Base-by-base conservation (phyloP, 2,329 filamentous ascomycete species). In the Colletotrichum lindemuthianum region DNA sequence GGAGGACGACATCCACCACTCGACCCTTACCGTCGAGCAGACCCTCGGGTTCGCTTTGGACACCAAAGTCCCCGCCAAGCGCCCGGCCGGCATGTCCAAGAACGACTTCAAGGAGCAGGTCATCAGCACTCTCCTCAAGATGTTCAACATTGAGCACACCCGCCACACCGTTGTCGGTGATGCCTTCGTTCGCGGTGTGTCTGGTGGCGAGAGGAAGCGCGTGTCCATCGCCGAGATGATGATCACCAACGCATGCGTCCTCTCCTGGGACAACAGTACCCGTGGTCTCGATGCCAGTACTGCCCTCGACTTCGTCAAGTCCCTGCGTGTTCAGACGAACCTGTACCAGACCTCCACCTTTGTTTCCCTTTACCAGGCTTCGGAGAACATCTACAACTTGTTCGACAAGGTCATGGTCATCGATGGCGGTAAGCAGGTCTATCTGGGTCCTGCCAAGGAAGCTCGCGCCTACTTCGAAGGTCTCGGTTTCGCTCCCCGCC, bases 141-240 rank as follows among this genome's bases (percentile, higher is more conserved):
- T 96, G 91, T 96, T 97, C 82, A 96, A 95, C 73, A 97, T 97
- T 58, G 91, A 94, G 75, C 93, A 97, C 76, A 96, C 93, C 0
- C 86, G 88, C 55, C 86, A 93, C 73, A 97, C 94, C 0, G 88
- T 95, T 36, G 92, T 97, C 33, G 94, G 94, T 8, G 91, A 96
- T 67, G 86, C 88, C 1, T 93, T 95, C 67, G 85, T 96, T 16
- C 89, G 92, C 54, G 93, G 93, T 74, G 84, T 96, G 0, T 92
- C 88, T 49, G 93, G 91, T 67, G 92, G 90, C 60, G 92, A 95
- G 77, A 83, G 90, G 59, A 93, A 93, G 79, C 88, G 91, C 67
- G 92, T 94, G 7, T 91, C 89, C 24, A 95, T 96, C 66, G 91
- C 91, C 1, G 92, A 96, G 75, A 92, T 92, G 80, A 91, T 94